Evolutionary conservation across 2,329 filamentous ascomycete species (phyloP).

Genomic region (Diaporthe citri): DNA sequence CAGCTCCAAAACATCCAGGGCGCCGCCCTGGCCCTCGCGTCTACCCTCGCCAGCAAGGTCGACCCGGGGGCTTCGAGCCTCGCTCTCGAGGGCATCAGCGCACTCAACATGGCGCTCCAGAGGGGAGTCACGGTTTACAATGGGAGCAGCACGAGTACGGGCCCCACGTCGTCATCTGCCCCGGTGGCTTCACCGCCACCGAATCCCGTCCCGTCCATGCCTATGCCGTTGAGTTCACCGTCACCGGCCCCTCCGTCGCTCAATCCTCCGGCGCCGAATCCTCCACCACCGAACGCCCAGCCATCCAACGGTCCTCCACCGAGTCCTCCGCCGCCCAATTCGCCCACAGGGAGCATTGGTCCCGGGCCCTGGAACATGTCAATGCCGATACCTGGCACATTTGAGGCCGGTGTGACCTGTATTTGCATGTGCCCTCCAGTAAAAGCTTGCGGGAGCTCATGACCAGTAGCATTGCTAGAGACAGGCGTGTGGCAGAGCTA

Average conservation of each 20-base stretch:
- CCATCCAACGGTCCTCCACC: background rate
- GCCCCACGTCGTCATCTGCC: background rate
- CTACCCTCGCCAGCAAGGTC: slow-evolving; percentile 76
- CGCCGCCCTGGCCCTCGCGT: slow-evolving; percentile 75
- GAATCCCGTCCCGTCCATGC: background rate
- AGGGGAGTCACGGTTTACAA: background rate
- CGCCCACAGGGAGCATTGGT: slow-evolving; percentile 67
- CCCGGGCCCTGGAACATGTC: slow-evolving; percentile 57
- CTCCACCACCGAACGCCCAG: background rate
- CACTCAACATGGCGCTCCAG: slow-evolving; percentile 79
- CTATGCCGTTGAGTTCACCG: background rate
- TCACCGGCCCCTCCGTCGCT: background rate
- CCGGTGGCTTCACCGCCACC: background rate
- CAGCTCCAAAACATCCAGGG: slow-evolving; percentile 89
- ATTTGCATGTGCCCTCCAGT: slow-evolving; percentile 22
- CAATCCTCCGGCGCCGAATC: background rate
- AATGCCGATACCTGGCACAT: slow-evolving; percentile 26
- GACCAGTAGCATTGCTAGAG: background rate
- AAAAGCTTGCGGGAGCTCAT: slow-evolving; percentile 1
- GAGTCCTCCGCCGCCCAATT: background rate
- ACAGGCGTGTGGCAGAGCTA: background rate
- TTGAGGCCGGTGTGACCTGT: slow-evolving; percentile 9
- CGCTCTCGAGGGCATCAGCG: slow-evolving; percentile 74
- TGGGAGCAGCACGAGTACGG: background rate
- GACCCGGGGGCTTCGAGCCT: slow-evolving; percentile 73